Evolutionary conservation across 805 yeast genomes (phyloP).

Genomic region (Starmerella roubikii): DNA sequence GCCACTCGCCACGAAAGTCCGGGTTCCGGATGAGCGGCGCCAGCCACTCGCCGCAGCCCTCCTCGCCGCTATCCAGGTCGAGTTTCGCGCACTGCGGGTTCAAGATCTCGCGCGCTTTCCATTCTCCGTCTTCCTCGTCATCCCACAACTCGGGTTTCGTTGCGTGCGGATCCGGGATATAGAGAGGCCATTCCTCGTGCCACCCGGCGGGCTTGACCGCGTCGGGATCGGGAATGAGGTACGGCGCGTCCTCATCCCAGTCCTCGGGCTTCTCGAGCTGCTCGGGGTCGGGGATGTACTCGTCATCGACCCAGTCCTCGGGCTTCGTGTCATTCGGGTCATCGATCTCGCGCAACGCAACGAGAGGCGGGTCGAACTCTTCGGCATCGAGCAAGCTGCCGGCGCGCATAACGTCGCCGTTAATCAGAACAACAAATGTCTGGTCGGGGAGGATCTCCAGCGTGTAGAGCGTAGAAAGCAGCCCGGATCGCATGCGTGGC

Average conservation of each 20-base stretch:
- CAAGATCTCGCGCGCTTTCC: constrained; percentile 52
- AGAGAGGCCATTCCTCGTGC: constrained; percentile 50
- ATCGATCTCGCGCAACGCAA: constrained; percentile 50
- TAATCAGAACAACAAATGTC: constrained; percentile 65
- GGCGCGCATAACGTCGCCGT: constrained; percentile 58
- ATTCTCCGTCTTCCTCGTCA: constrained; percentile 79
- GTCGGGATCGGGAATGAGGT: constrained; percentile 50
- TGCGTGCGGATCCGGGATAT: constrained; percentile 56
- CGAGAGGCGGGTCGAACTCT: constrained; percentile 49
- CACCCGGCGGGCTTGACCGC: constrained; percentile 63
- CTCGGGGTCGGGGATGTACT: constrained; percentile 53
- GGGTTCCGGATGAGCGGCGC: constrained; percentile 58
- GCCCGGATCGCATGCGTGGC: constrained; percentile 47
- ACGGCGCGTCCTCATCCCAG: constrained; percentile 67
- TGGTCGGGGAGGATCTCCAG: constrained; percentile 52
- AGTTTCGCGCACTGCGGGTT: constrained; percentile 57
- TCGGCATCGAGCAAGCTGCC: constrained; percentile 51
- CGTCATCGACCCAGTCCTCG: constrained; percentile 66
- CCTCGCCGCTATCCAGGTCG: constrained; percentile 21
- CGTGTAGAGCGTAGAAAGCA: constrained; percentile 55
- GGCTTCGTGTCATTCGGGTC: constrained; percentile 54
- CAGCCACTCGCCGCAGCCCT: constrained; percentile 74
- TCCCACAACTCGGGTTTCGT: constrained; percentile 69
- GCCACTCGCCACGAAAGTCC: constrained; percentile 66
- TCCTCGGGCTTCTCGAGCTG: constrained; percentile 58